Base-by-base conservation (phyloP, 768 basidiomycete genomes). In the Hygrocybe coccinea region DNA sequence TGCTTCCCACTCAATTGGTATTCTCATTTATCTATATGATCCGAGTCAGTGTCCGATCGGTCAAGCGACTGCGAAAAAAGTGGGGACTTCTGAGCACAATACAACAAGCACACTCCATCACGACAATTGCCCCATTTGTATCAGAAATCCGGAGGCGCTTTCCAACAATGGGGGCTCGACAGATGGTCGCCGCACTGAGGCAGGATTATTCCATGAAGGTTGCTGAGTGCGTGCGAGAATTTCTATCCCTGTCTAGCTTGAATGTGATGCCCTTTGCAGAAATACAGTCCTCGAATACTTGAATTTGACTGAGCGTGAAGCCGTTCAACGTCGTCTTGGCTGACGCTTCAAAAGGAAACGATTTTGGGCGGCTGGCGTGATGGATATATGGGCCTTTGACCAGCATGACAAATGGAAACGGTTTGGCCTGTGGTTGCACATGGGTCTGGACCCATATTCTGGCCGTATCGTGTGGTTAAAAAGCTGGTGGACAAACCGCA, bases 371-470 rank as follows among this genome's bases (percentile, higher is more conserved):
- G 76, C 77, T 5, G 78, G 78, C 0, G 67, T 76, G 0, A 78
- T 72, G 24, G 72, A 77, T 22, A 39, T 74, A 0, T 69, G 69
- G 65, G 41, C 61, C 0, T 44, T 69, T 17, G 74, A 80, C 50
- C 79, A 80, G 56, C 76, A 80, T 58, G 74, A 80, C 56, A 80
- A 80, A 48, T 79, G 73, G 73, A 60, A 64, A 15, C 56, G 62
- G 4, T 78, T 72, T 61, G 74, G 75, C 0, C 64, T 79, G 0
- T 62, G 59, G 54, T 49, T 70, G 0, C 70, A 79, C 61, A 56
- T 62, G 12, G 63, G 66, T 0, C 45, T 74, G 10, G 77, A 79
- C 45, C 71, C 74, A 1, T 75, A 68, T 29, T 29, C 65, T 14
- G 70, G 73, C 0, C 15, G 25, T 0, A 64, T 74, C 9, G 34